phyloP scores from a whole-genome alignment of 371 early-diverging fungal species.

The Capniomyces stellatus region DNA sequence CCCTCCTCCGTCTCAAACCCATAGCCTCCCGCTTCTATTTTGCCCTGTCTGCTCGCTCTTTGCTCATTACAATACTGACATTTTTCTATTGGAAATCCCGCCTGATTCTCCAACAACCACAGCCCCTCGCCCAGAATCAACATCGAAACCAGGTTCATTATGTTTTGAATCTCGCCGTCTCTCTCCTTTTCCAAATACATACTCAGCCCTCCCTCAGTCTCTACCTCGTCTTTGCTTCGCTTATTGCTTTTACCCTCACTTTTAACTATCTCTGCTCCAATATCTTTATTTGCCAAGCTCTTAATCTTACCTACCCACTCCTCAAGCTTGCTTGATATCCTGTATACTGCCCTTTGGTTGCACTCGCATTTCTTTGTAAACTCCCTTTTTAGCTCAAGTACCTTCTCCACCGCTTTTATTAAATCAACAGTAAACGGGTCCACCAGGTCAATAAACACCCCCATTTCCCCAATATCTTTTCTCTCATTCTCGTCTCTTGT shows the following conservation, averaged over 20 bases:
- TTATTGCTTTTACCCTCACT: background rate
- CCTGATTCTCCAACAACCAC: background rate
- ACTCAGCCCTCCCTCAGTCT: too few relatives aligned
- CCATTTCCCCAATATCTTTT: background rate
- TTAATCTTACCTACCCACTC: background rate
- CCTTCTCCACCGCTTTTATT: background rate
- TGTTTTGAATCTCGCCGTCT: background rate
- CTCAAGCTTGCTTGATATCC: background rate
- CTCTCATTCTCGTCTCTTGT: background rate
- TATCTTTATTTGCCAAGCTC: background rate
- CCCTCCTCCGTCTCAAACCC: slow-evolving; percentile 9
- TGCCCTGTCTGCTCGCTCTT: background rate
- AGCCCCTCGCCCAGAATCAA: slow-evolving; percentile 13
- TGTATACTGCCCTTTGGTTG: background rate
- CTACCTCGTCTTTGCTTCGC: background rate
- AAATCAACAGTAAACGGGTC: slow-evolving; percentile 2
- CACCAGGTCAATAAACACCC: background rate
- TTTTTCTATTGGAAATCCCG: background rate
- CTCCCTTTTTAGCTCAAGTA: background rate
- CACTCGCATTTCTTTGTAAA: background rate
- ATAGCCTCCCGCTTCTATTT: background rate
- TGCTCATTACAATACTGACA: background rate
- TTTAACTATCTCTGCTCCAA: background rate
- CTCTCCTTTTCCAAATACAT: background rate
- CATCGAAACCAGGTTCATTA: slow-evolving; percentile 11